These are phyloP conservation scores for Arthrobotrys sinensis DNA, from an alignment of 2,329 filamentous ascomycete species.

Conservation along the genomic window DNA sequence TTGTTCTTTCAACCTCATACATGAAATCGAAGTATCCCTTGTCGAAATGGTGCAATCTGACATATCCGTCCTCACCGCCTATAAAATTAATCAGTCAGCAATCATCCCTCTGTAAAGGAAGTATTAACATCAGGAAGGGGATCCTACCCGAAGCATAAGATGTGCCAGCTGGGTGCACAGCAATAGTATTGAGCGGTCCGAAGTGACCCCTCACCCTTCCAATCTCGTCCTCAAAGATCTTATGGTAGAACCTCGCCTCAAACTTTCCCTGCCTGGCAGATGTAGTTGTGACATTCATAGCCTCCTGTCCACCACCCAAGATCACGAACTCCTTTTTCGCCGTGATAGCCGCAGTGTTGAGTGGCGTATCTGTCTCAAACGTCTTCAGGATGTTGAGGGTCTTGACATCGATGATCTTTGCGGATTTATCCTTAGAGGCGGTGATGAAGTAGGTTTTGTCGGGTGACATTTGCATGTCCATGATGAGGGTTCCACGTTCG, in stretches of 20 bases:
- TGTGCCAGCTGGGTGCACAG: conserved; percentile 90
- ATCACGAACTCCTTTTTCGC: conserved; percentile 98
- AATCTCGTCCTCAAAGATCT: conserved; percentile 99
- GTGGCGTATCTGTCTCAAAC: conserved; percentile 90
- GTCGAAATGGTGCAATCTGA: conserved; percentile 98
- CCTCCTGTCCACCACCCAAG: conserved; percentile 96
- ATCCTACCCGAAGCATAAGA: conserved; percentile 82
- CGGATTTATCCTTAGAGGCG: conserved; percentile 96
- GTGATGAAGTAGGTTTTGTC: conserved; percentile 99
- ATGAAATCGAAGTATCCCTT: conserved; percentile 98
- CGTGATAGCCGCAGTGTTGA: conserved; percentile 95
- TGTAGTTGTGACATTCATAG: conserved; percentile 98
- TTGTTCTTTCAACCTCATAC: conserved; percentile 87
- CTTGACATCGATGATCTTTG: conserved; percentile 89
- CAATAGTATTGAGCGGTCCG: conserved; percentile 95
- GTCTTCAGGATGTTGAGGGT: conserved; percentile 94
- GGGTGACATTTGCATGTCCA: conserved; percentile 92
- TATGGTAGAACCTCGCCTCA: conserved; percentile 99
- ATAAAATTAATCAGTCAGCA: conserved; percentile 26
- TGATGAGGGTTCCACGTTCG: conserved; percentile 85
- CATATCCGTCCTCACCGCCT: conserved; percentile 96
- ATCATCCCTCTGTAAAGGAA: background rate
- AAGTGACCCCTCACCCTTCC: conserved; percentile 97
- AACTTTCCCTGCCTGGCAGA: conserved; percentile 97
- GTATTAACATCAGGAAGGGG: background rate